Evolutionary conservation across 1,139 yeast species (phyloP), one percentile per base, ranked within the genome.

Genomic region (Suhomyces atakaporum): DNA sequence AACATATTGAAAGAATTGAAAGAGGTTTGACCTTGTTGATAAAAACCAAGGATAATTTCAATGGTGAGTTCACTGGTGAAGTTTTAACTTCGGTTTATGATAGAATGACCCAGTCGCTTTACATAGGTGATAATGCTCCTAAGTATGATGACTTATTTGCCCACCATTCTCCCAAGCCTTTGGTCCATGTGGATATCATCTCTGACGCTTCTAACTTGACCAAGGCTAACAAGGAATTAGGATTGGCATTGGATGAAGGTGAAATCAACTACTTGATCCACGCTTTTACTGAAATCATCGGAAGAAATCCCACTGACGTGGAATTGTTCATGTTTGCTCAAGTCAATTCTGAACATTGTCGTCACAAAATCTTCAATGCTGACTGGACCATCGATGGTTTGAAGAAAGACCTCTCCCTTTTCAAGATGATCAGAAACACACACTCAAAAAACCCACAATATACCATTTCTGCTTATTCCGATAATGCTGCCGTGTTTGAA

Each of bases 251-350:
- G 49, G 97, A 94, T 60, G 72, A 77, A 44, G 95, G 96, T 40
- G 99, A 94, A 68, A 87, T 92, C 50, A 88, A 85, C 33, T 94
- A 94, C 62, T 77, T 94, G 56, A 75, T 79, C 44, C 73, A 80
- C 36, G 95, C 96, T 1, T 94, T 92, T 67, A 77, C 73, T 38
- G 69, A 79, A 25, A 73, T 73, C 26, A 76, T 92, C 47, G 84
- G 87, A 33, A 80, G 98, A 63, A 88, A 90, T 59, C 98, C 98
- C 36, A 92, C 98, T 19, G 98, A 94, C 61, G 97, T 90, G 16
- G 99, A 94, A 63, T 73, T 94, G 49, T 94, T 94, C 66, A 94
- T 94, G 97, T 94, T 94, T 71, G 98, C 98, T 31, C 99, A 94
- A 67, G 98, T 94, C 51, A 94, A 94, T 69, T 89, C 97, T 14